Base-by-base conservation (phyloP, 495 filamentous ascomycete genomes). In the Neohortaea acidophila region DNA sequence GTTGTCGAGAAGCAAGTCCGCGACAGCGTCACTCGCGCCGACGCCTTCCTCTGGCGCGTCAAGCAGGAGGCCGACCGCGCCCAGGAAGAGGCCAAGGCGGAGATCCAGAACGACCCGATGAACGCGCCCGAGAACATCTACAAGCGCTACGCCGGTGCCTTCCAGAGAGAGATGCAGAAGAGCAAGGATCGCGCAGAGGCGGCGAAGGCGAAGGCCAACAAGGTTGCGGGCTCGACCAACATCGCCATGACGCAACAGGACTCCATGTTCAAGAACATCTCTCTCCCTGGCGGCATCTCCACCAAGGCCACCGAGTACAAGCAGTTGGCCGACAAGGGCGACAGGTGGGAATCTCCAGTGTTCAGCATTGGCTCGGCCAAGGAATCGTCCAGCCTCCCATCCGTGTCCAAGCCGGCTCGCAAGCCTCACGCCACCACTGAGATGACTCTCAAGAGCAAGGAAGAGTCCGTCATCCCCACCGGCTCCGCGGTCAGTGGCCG, bases 261-360 rank as follows among this genome's bases (percentile, higher is more conserved):
- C 49, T 85, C 80, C 44, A 79, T 94, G 36, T 92, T 96, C 77
- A 77, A 79, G 35, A 68, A 83, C 51, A 75, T 97, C 58, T 70
- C 79, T 33, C 70, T 97, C 1, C 86, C 86, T 18, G 85, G 85
- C 38, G 85, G 85, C 42, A 86, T 94, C 57, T 84, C 80, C 39
- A 79, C 71, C 63, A 94, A 94, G 71, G 87, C 89, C 14, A 92
- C 87, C 37, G 81, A 94, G 59, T 96, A 87, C 67, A 84, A 75
- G 58, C 75, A 94, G 29, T 66, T 94, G 26, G 82, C 89, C 11
- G 63, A 65, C 38, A 84, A 84, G 68, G 89, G 91, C 34, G 79
- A 94, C 49, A 77, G 76, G 58, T 97, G 89, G 89, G 78, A 94
- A 62, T 87, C 79, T 21, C 84, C 91, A 21, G 74, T 97, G 51